Evolutionary conservation across 306 rosid species (phyloP), one percentile per base, ranked within the genome.

Genomic region (Acacia confusa): DNA sequence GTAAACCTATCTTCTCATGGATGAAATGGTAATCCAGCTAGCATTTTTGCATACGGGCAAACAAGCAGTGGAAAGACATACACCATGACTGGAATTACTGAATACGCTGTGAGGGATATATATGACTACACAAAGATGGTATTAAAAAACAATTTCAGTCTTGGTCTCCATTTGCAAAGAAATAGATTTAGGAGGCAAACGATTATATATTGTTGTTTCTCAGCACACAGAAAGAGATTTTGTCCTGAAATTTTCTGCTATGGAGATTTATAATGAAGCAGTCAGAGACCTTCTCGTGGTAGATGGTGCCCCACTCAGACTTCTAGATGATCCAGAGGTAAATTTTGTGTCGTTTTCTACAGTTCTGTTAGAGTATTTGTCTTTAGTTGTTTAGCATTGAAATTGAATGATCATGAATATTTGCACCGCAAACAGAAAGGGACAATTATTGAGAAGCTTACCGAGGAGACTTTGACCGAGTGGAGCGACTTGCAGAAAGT

Each of bases 21-120:
- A 24, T 72, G 77, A 72, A 34, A 73, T 43, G 14, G 75, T 45
- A 81, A 68, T 81, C 74, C 89, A 93, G 99, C 90, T 28, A 89
- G 95, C 80, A 87, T 93, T 86, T 95, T 95, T 16, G 98, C 99
- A 14, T 95, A 95, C 63, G 99, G 98, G 32, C 99, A 92, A 88
- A 95, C 99, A 47, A 93, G 98, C 84, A 95, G 99, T 73, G 99
- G 99, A 82, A 95, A 95, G 91, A 95, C 99, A 8, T 93, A 93
- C 86, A 93, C 99, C 50, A 93, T 93, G 97, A 85, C 83, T 22
- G 99, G 98, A 78, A 82, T 95, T 77, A 93, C 97, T 8, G 87
- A 93, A 77, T 80, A 65, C 80, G 93, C 99, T 6, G 82, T 93
- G 27, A 75, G 83, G 70, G 98, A 95, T 74, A 90, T 95, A 70